Evolutionary conservation across 1,284 basidiomycete species (phyloP), one percentile per base, ranked within the genome.

Genomic region (Grifola frondosa): DNA sequence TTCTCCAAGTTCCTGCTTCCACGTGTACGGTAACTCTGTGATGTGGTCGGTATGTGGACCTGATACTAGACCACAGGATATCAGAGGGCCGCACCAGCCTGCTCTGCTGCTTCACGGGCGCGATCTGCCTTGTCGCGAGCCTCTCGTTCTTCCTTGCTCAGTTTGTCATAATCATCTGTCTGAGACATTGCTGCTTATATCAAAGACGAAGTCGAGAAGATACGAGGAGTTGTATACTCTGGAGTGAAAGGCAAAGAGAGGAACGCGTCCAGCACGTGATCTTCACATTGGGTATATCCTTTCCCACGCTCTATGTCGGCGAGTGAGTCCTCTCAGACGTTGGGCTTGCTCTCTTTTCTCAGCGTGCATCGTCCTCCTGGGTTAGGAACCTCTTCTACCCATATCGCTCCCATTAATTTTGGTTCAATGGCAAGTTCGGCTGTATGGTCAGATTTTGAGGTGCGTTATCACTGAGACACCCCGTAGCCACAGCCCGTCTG

Each of bases 1-100:
- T 42, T 96, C 91, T 19, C 81, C 81, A 6, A 99, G 76, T 56
- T 93, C 84, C 63, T 99, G 97, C 34, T 71, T 82, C 97, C 97
- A 99, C 38, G 68, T 74, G 68, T 97, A 99, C 2, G 97, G 97
- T 45, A 99, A 74, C 12, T 81, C 90, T 92, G 60, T 39, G 53
- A 40, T 19, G 35, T 38, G 42, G 46, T 57, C 52, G 49, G 54
- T 56, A 59, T 42, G 32, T 40, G 48, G 45, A 52, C 20, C 46
- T 20, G 22, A 43, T 40, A 34, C 48, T 44, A 38, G 45, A 49
- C 37, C 19, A 48, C 46, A 51, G 25, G 45, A 47, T 48, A 43
- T 48, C 34, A 44, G 38, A 56, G 42, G 37, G 44, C 63, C 81
- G 61, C 69, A 94, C 94, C 80, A 48, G 83, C 88, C 70, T 98